Evolutionary conservation across 129 eudicot species (phyloP).

Genomic region (Silybum marianum): DNA sequence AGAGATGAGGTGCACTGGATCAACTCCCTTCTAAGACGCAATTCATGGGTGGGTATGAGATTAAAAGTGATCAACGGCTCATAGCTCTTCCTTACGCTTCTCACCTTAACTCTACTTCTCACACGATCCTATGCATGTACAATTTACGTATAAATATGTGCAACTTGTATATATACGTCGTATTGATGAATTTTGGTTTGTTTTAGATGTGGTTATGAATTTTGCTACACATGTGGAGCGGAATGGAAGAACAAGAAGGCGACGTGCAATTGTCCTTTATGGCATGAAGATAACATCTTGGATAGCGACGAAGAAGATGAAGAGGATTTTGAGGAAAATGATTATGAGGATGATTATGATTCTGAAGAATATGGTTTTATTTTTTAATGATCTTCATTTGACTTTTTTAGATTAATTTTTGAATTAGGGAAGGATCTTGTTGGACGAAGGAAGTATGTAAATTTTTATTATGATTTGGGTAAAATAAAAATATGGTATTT

Average conservation of each 20-base stretch:
- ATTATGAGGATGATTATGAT: constrained; percentile 29
- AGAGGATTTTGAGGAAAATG: constrained; percentile 34
- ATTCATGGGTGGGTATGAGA: no score
- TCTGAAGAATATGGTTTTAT: constrained; percentile 19
- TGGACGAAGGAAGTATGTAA: background rate
- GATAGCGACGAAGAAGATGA: constrained; percentile 35
- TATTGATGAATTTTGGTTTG: background rate
- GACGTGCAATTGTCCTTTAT: constrained; percentile 72
- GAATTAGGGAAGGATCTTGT: background rate
- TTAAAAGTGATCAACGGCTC: no score
- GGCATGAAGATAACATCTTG: constrained; percentile 59
- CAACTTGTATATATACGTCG: background rate
- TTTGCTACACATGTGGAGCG: constrained; percentile 92
- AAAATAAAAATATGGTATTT: background rate
- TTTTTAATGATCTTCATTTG: background rate
- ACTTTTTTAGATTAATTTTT: background rate
- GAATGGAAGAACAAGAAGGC: constrained; percentile 81
- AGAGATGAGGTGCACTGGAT: no score
- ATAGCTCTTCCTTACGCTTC: no score
- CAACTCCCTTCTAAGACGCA: no score
- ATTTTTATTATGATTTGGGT: no score
- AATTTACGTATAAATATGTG: background rate
- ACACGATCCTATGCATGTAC: no score
- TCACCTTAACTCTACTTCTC: no score
- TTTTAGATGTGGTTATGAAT: constrained; percentile 78